Conservation (phyloP, 495 filamentous ascomycete species). For the Penicillium lagena region DNA sequence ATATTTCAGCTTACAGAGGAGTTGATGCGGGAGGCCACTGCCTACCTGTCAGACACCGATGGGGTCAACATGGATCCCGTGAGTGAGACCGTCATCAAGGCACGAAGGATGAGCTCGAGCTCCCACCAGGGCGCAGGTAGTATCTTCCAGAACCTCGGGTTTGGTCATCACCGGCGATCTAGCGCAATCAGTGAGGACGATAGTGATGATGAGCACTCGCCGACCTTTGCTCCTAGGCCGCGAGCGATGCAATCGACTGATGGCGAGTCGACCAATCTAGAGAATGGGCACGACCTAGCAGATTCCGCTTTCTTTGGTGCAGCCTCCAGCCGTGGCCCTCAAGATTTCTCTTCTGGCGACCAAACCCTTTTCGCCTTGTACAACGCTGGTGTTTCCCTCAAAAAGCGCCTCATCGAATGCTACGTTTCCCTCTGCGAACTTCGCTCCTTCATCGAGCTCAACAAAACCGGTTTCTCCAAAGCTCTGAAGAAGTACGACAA, state of each 20-base stretch:
- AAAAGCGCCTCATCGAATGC: slow-evolving; percentile 78
- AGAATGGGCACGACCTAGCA: slow-evolving; percentile 37
- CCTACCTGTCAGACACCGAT: slow-evolving; percentile 59
- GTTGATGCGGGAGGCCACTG: slow-evolving; percentile 66
- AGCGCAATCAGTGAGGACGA: slow-evolving; percentile 58
- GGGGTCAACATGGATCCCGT: slow-evolving; percentile 49
- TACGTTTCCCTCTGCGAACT: slow-evolving; percentile 96
- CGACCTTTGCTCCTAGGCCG: slow-evolving; percentile 4
- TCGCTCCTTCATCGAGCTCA: slow-evolving; percentile 92
- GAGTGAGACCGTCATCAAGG: slow-evolving; percentile 40
- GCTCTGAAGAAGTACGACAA: slow-evolving; percentile 99
- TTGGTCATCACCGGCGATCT: slow-evolving; percentile 32
- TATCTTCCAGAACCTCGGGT: slow-evolving; percentile 37
- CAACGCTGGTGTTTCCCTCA: slow-evolving; percentile 77
- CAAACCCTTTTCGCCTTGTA: slow-evolving; percentile 63
- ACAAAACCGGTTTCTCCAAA: slow-evolving; percentile 93
- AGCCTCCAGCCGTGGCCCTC: slow-evolving; percentile 13
- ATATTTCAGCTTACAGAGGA: slow-evolving; percentile 75
- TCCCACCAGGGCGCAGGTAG: slow-evolving; percentile 39
- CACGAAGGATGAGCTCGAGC: slow-evolving; percentile 29
- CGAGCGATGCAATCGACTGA: slow-evolving; percentile 20
- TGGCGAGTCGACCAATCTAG: slow-evolving; percentile 18
- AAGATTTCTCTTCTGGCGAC: slow-evolving; percentile 66
- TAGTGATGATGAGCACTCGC: slow-evolving; percentile 30
- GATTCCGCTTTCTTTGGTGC: slow-evolving; percentile 28